phyloP scores from a whole-genome alignment of 805 yeast genomes.

The Wickerhamiella qilinensis region DNA sequence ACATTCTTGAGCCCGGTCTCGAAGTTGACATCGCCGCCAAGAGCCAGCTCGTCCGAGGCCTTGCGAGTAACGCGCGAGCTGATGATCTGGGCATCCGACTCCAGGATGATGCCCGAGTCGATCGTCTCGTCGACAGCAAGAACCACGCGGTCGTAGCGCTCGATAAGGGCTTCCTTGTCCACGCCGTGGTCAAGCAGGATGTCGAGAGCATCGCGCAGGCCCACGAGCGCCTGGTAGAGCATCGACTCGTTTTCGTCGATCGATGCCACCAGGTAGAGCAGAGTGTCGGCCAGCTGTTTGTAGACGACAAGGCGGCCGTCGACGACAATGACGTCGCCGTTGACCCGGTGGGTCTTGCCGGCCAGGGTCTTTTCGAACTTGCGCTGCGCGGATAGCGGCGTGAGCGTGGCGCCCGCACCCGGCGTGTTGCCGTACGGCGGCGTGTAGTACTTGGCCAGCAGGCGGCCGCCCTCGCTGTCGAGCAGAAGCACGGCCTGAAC shows the following conservation, averaged over 20 bases:
- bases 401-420: constrained; percentile 23
- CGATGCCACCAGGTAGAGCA: constrained; percentile 55
- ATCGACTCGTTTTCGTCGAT: constrained; percentile 75
- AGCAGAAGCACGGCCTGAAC: constrained; percentile 66
- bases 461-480: constrained; percentile 64
- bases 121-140: constrained; percentile 82
- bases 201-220: constrained; percentile 67
- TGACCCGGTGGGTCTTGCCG: constrained; percentile 61
- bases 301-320: constrained; percentile 74
- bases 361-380: constrained; percentile 62
- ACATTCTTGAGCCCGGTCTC: constrained; percentile 51
- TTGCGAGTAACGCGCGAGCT: constrained; percentile 84
- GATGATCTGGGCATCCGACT: constrained; percentile 73
- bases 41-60: constrained; percentile 48
- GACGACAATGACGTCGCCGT: constrained; percentile 63
- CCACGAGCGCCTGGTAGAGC: constrained; percentile 58
- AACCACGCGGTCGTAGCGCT: constrained; percentile 70
- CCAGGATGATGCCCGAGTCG: constrained; percentile 86
- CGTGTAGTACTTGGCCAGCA: constrained; percentile 71
- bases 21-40: constrained; percentile 23
- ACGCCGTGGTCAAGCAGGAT: constrained; percentile 50
- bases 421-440: constrained; percentile 35
- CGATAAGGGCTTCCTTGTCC: constrained; percentile 65
- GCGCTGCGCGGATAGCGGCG: constrained; percentile 48
- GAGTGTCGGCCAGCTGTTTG: constrained; percentile 65